Percentiles rank a stretch among this genome's conserved stretches.
Conservation (phyloP, 2,329 filamentous ascomycete species). For the Penicillium sp. region DNA sequence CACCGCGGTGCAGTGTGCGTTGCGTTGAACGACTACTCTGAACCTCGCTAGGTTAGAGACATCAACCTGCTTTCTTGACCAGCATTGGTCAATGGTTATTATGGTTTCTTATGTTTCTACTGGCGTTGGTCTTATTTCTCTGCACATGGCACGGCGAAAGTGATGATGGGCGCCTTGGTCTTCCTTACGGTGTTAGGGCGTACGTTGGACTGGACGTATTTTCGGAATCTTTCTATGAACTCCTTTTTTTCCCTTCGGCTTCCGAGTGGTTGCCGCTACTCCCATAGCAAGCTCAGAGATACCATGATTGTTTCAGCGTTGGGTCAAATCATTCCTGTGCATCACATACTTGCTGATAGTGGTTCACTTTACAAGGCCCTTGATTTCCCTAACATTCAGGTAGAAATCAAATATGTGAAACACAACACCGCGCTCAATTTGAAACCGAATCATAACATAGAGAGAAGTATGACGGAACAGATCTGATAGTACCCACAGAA, state of each 20-base stretch:
- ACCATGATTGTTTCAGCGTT: background rate
- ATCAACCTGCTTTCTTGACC: background rate
- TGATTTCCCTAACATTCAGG: background rate
- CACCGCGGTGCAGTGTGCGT: slow-evolving; percentile 90
- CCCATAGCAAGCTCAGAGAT: background rate
- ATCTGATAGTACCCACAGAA: background rate
- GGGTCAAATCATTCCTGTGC: background rate
- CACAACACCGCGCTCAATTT: slow-evolving; percentile 6
- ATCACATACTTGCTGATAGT: background rate
- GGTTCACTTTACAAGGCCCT: background rate
- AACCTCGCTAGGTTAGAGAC: slow-evolving; percentile 35
- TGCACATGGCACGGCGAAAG: slow-evolving; percentile 10
- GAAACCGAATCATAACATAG: slow-evolving; percentile 4
- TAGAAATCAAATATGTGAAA: background rate
- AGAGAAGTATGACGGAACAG: slow-evolving; percentile 1
- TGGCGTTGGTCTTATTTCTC: slow-evolving; percentile 8
- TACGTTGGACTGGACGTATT: background rate
- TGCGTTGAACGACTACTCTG: slow-evolving; percentile 77
- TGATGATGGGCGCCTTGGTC: background rate
- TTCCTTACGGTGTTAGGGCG: background rate
- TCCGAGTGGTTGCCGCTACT: background rate
- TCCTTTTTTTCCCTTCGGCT: too few species aligned
- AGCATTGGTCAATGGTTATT: background rate
- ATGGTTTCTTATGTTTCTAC: background rate
- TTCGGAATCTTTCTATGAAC: background rate